Base-by-base conservation (phyloP, 495 filamentous ascomycete genomes). In the Aspergillus wentii region DNA sequence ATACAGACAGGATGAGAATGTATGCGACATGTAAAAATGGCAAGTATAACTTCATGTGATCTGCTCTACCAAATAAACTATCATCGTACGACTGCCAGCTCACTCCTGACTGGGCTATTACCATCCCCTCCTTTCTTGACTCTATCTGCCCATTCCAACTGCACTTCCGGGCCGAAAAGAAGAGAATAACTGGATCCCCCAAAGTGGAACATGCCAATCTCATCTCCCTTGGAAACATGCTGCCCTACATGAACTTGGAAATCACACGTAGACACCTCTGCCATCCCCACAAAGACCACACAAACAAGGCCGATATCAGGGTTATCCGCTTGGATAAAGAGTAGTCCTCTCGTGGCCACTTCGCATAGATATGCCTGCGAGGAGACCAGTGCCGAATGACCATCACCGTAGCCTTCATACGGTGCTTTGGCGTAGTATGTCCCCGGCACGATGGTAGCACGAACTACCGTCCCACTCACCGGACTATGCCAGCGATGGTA, bases 401-500 rank as follows among this genome's bases (percentile, higher is more conserved):
- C 6, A 56, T 29, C 8, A 74, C 53, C 36, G 57, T 64, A n/a
- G 62, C 61, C 19, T 66, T 63, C 14, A 55, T 52, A 17, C 79
- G 44, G 4, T 28, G 62, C 2, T 49, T 83, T 79, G 19, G 74
- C 76, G 16, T 66, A 88, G 57, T 87, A 87, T 0, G 80, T 83
- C 1, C 84, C 84, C 10, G 69, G 62, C 4, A 66, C 37, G 5
- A 79, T 61, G 39, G 65, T 71, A 3, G 71, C 66, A 17, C 72
- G 70, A n/a, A 64, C 56, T 10, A 84, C 49, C 10, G 40, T 70
- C 1, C 81, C 81, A 1, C 54, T 62, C 0, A 84, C 75, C 14
- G 81, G 81, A 0, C 68, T 44, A 51, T 84, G 79, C 81, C 81
- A 84, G 4, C 80, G 70, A 51, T 85, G 81, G 46, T 85, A 85